A percentile compares a stretch with the other conserved stretches of the same genome.
phyloP scores from a whole-genome alignment of 345 rosid genomes.

The Clarkia xantiana region DNA sequence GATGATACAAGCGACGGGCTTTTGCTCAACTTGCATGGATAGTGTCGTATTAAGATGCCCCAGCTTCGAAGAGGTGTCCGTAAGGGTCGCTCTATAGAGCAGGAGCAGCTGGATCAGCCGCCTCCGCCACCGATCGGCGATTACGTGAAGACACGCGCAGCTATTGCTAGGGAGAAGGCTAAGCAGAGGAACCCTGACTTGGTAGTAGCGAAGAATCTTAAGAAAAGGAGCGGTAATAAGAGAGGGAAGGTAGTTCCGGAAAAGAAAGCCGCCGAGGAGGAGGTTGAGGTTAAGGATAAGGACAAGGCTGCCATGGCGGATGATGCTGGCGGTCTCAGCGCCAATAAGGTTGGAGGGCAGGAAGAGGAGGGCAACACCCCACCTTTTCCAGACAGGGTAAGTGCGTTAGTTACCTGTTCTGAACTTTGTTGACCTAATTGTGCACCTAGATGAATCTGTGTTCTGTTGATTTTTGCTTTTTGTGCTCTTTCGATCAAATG shows the following conservation, averaged over 20 bases:
- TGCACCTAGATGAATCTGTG: no score
- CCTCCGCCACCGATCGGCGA: conserved; percentile 14
- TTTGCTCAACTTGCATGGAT: conserved; percentile 56
- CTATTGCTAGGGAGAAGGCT: conserved; percentile 27
- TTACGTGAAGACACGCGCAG: conserved; percentile 28
- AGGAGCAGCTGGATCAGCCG: conserved; percentile 11
- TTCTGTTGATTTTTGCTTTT: no score
- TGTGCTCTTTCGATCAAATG: no score
- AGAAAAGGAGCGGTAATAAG: conserved; percentile 17
- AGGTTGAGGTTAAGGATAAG: conserved; percentile 15
- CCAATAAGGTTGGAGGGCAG: conserved; percentile 57
- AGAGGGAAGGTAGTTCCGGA: conserved; percentile 11
- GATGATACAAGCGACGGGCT: conserved; percentile 31
- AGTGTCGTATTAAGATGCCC: conserved; percentile 55
- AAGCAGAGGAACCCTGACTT: conserved; percentile 39
- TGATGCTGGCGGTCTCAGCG: conserved; percentile 58
- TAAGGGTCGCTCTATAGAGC: conserved; percentile 35
- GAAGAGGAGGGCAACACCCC: conserved; percentile 89
- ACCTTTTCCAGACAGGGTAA: conserved; percentile 84
- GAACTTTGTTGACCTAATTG: background rate
- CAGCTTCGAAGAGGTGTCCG: conserved; percentile 80
- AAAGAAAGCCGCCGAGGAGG: conserved; percentile 16
- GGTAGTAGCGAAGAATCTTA: conserved; percentile 40
- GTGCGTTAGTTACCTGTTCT: background rate
- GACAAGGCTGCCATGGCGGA: conserved; percentile 45